Evolutionary conservation across 331 rosid species (phyloP).

Genomic region (Quercus tomentella): DNA sequence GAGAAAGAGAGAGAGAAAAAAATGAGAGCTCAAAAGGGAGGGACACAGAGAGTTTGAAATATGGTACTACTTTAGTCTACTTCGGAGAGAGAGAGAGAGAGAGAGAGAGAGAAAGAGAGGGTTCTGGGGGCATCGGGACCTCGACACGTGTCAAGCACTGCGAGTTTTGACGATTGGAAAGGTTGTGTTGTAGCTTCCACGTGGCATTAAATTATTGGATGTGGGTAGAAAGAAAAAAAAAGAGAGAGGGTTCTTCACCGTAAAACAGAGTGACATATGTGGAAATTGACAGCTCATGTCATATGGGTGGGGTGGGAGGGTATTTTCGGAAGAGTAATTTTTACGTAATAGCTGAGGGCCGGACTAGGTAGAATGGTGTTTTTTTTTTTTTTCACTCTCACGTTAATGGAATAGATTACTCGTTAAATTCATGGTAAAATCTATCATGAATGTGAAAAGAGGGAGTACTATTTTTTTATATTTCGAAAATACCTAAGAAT

Average conservation of each 20-base stretch:
- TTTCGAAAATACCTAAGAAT: accelerated
- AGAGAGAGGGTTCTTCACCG: not conserved
- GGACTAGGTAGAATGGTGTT: too few relatives aligned
- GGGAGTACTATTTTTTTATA: accelerated
- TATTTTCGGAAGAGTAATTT: not conserved
- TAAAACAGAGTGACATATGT: constrained; percentile 23
- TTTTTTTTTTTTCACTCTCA: too few relatives aligned
- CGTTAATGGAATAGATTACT: accelerated
- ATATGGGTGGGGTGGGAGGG: not conserved
- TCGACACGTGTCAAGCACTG: constrained; percentile 37
- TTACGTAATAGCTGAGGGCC: too few relatives aligned
- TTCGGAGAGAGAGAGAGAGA: not conserved
- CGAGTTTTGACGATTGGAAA: constrained; percentile 22
- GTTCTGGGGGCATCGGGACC: constrained; percentile 17
- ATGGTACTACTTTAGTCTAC: not conserved
- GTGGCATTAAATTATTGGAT: constrained; percentile 25
- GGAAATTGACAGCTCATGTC: constrained; percentile 3
- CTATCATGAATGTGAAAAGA: accelerated
- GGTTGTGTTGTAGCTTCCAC: not conserved
- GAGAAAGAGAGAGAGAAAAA: constrained; percentile 15
- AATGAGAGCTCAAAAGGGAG: constrained; percentile 28
- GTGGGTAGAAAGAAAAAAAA: not conserved
- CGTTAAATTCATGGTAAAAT: accelerated
- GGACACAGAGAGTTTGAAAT: constrained; percentile 48
- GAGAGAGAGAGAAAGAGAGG: not conserved